Percentiles rank a stretch among this genome's conserved stretches.
Conservation (phyloP, 352 stramenopile species). For the Pythium rhizo-oryzae region DNA sequence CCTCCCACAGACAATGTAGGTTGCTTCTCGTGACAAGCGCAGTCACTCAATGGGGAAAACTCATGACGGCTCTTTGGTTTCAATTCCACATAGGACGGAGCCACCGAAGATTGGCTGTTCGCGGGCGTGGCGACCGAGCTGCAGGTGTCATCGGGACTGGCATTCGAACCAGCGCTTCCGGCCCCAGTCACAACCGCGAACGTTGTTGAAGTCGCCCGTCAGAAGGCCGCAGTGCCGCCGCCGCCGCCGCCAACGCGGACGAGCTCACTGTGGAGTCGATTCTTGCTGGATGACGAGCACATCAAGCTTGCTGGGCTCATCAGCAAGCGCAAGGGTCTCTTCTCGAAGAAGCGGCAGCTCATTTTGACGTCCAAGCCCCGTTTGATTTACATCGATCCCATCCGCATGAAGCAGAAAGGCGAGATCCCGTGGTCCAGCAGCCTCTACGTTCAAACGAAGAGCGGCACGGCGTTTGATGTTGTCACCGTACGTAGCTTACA, state of each 20-base stretch:
- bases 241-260: constrained; percentile 65
- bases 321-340: constrained; percentile 88
- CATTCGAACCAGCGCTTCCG: constrained; percentile 59
- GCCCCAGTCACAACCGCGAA: constrained; percentile 45
- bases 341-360: constrained; percentile 89
- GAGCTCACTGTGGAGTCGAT: constrained; percentile 84
- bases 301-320: constrained; percentile 87
- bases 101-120: constrained; percentile 89
- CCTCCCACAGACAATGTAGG: constrained; percentile 74
- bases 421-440: constrained; percentile 88
- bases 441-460: constrained; percentile 88
- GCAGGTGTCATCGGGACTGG: constrained; percentile 83
- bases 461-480: constrained; percentile 82
- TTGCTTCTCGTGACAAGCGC: neutral
- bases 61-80: neutral
- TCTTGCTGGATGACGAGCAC: constrained; percentile 86
- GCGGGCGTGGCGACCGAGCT: constrained; percentile 85
- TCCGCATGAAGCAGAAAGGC: constrained; percentile 91
- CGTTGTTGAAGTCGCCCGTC: constrained; percentile 78
- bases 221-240: constrained; percentile 66
- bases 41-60: neutral
- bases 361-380: constrained; percentile 86
- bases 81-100: constrained; percentile 56
- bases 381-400: constrained; percentile 91
- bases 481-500: constrained; percentile 56